These are phyloP conservation scores for Phaeolepiota aurea DNA, from an alignment of 768 basidiomycete species.

Conservation along the genomic window DNA sequence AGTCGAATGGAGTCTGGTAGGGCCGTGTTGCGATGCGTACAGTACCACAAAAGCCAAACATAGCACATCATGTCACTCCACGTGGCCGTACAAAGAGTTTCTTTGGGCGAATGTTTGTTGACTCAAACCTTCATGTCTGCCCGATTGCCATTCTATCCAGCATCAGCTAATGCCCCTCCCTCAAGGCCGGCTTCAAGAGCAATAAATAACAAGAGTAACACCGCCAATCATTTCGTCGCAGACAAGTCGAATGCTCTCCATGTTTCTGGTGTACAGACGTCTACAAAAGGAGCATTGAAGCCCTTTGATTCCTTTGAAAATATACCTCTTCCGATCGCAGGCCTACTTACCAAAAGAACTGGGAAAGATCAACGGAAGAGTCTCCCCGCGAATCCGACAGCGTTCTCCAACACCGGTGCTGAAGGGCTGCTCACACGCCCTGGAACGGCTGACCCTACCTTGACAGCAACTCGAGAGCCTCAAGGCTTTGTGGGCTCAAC, in stretches of 20 bases:
- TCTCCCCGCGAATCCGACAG: not conserved
- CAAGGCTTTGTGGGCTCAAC: no score
- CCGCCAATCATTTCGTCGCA: no score
- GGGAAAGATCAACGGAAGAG: not conserved
- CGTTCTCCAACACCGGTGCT: not conserved
- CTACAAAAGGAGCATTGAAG: not conserved
- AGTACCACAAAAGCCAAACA: no score
- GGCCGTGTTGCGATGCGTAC: no score
- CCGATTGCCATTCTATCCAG: not conserved
- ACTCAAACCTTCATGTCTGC: no score
- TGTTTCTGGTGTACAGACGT: no score
- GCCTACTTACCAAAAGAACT: not conserved
- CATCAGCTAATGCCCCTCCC: no score
- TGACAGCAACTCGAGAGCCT: not conserved
- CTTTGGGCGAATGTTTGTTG: no score
- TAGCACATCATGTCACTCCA: no score
- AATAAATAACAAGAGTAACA: not conserved
- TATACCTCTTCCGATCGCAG: not conserved
- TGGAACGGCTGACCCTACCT: not conserved
- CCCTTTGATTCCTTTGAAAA: not conserved
- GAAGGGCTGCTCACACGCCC: not conserved
- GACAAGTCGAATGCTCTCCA: no score
- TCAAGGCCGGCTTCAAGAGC: slow-evolving; percentile 1
- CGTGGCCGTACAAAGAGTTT: no score
- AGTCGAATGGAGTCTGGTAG: no score